Evolutionary conservation across 768 basidiomycete species (phyloP).

Genomic region (Nidularia pulvinata): DNA sequence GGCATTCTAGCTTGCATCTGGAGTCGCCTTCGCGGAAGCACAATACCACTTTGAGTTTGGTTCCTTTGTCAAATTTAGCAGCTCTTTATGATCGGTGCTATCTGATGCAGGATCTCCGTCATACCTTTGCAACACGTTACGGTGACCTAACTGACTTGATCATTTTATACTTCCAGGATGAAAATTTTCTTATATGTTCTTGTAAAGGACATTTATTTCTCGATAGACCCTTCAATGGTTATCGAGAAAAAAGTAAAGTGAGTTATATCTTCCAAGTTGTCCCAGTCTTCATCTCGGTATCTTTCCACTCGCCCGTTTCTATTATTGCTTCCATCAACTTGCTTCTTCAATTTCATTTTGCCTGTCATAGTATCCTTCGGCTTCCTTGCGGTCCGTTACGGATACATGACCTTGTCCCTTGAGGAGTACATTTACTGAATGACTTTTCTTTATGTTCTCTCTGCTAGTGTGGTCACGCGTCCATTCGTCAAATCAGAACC

Average conservation of each 20-base stretch:
- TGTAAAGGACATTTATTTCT: constrained; percentile 55
- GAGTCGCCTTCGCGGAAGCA: neutral
- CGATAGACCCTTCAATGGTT: constrained; percentile 46
- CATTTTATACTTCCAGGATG: constrained; percentile 39
- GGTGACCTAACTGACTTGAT: constrained; percentile 7
- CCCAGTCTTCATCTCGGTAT: constrained; percentile 11
- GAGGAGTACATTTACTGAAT: constrained; percentile 8
- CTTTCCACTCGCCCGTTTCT: constrained; percentile 3
- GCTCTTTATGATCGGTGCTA: neutral
- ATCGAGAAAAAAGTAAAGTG: constrained; percentile 68
- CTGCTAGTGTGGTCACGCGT: constrained; percentile 16
- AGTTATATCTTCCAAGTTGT: constrained; percentile 20
- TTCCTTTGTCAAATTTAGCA: neutral
- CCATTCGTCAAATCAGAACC: constrained; percentile 57
- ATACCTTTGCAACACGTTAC: constrained; percentile 8
- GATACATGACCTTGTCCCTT: neutral
- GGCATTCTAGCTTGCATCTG: neutral
- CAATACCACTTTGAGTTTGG: neutral
- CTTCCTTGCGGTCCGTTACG: neutral
- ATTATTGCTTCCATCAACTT: constrained; percentile 2
- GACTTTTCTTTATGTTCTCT: neutral
- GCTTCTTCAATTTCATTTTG: neutral
- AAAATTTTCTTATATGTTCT: constrained; percentile 63
- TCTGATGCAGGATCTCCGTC: constrained; percentile 4
- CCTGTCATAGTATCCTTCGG: neutral